Evolutionary conservation across 345 rosid species (phyloP).

Genomic region (Salix exigua): DNA sequence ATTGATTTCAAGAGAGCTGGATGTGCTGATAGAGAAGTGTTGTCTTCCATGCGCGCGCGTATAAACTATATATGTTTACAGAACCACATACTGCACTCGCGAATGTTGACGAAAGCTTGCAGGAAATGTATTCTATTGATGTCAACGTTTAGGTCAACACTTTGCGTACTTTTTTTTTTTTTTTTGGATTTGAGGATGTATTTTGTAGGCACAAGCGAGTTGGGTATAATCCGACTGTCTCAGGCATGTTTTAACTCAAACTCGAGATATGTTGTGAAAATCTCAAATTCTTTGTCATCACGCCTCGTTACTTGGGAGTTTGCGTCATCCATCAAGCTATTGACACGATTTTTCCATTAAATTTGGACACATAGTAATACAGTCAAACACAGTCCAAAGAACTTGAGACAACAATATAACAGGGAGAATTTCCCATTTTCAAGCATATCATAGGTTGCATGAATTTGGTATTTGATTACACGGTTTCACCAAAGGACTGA

Average conservation of each 20-base stretch:
- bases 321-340: constrained; percentile 28
- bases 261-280: no score
- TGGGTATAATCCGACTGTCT: no score
- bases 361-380: neutral
- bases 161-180: constrained; percentile 39
- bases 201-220: no score
- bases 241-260: no score
- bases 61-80: constrained; percentile 30
- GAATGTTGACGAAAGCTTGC: constrained; percentile 58
- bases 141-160: constrained; percentile 68
- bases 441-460: neutral
- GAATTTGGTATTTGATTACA: neutral
- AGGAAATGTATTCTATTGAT: constrained; percentile 70
- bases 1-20: constrained; percentile 47
- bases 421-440: neutral
- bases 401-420: neutral
- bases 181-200: no score
- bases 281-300: no score
- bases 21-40: constrained; percentile 48
- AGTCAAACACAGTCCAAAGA: neutral
- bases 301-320: constrained; percentile 15
- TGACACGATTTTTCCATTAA: no score
- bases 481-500: neutral
- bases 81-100: constrained; percentile 49
- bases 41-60: constrained; percentile 40